phyloP scores from a whole-genome alignment of 2,329 filamentous ascomycete genomes.

The Diplocarpon rosae region DNA sequence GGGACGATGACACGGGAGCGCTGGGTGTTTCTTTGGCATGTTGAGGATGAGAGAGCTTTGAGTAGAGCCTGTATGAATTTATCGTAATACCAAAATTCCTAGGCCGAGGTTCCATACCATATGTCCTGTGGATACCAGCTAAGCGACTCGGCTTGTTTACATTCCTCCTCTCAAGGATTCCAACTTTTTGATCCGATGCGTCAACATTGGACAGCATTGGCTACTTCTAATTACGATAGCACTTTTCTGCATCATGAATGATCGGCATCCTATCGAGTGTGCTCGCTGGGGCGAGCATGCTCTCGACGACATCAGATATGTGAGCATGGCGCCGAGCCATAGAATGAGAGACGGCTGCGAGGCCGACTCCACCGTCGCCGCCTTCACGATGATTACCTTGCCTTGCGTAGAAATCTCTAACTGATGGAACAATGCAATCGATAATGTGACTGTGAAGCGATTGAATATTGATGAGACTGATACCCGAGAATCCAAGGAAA shows the following conservation, averaged over 20 bases:
- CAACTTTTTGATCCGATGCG: conserved; percentile 29
- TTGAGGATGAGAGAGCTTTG: not conserved
- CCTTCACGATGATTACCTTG: conserved; percentile 68
- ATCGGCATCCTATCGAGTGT: too few relatives aligned
- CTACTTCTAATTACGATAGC: conserved; percentile 25
- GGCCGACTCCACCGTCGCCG: conserved; percentile 64
- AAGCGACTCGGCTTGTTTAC: conserved; percentile 40
- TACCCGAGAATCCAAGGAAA: too few relatives aligned
- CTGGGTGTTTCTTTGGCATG: not conserved
- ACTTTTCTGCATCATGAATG: too few relatives aligned
- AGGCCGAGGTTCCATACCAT: conserved; percentile 9
- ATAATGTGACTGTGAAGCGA: not conserved
- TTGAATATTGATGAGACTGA: not conserved
- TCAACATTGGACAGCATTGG: conserved; percentile 26
- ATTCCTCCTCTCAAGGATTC: conserved; percentile 27
- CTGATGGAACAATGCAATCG: too few relatives aligned
- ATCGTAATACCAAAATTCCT: not conserved
- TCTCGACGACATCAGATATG: conserved; percentile 4
- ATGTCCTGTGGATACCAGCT: conserved; percentile 31
- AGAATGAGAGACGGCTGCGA: conserved; percentile 51
- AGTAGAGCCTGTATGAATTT: not conserved
- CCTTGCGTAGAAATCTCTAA: conserved; percentile 25
- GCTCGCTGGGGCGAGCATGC: conserved; percentile 17
- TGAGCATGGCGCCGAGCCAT: conserved; percentile 12
- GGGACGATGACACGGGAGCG: too few relatives aligned